Percentiles rank a stretch among this genome's conserved stretches.
Conservation (phyloP, 306 rosid genomes). For the Coriaria nepalensis region DNA sequence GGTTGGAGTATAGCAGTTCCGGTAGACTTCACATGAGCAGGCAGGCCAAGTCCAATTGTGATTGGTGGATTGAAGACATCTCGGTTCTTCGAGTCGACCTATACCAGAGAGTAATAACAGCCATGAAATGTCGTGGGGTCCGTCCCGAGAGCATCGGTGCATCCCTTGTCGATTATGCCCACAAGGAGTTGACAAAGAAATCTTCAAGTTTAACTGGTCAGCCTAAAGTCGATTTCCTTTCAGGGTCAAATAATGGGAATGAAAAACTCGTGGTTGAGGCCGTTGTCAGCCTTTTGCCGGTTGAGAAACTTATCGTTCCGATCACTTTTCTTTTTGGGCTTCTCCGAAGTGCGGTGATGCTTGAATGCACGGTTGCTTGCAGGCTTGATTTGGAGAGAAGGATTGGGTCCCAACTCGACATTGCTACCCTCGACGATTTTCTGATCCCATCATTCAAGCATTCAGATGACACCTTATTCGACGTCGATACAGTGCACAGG, state of each 20-base stretch:
- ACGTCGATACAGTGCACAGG: slow-evolving; percentile 95
- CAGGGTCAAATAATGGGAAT: slow-evolving; percentile 40
- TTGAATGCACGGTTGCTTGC: slow-evolving; percentile 59
- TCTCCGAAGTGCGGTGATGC: slow-evolving; percentile 78
- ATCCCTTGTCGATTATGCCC: slow-evolving; percentile 78
- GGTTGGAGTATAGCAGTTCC: slow-evolving; percentile 95
- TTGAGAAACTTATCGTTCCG: slow-evolving; percentile 79
- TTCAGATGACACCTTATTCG: slow-evolving; percentile 81
- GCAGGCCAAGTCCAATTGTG: slow-evolving; percentile 76
- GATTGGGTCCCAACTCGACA: slow-evolving; percentile 86
- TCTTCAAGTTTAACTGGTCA: slow-evolving; percentile 76
- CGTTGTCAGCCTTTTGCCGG: slow-evolving; percentile 74
- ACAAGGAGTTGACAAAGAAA: slow-evolving; percentile 76
- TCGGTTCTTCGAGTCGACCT: slow-evolving; percentile 77
- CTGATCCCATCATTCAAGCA: slow-evolving; percentile 87
- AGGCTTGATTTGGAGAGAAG: slow-evolving; percentile 88
- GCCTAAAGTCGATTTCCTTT: slow-evolving; percentile 39
- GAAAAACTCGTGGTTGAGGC: slow-evolving; percentile 81
- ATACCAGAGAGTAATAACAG: slow-evolving; percentile 73
- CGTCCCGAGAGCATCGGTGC: slow-evolving; percentile 91
- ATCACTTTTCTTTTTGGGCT: slow-evolving; percentile 86
- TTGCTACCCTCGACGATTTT: slow-evolving; percentile 86
- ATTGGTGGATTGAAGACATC: slow-evolving; percentile 99
- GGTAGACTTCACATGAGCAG: slow-evolving; percentile 92
- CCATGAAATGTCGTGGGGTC: slow-evolving; percentile 94